Percentiles rank a stretch among this genome's conserved stretches.
These are phyloP conservation scores for Nasturtium officinale DNA, from an alignment of 345 rosid genomes.

Conservation along the genomic window DNA sequence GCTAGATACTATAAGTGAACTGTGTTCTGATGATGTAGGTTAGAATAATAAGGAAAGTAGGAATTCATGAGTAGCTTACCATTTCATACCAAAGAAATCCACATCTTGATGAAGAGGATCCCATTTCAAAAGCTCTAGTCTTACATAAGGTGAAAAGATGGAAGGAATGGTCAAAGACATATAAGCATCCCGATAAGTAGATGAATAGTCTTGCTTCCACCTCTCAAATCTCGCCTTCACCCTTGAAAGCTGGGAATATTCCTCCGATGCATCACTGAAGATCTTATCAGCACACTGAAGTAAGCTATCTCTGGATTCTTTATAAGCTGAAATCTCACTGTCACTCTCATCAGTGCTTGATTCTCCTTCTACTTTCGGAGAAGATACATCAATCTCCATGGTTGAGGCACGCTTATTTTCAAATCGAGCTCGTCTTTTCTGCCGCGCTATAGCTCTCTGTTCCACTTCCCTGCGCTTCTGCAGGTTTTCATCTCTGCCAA, in stretches of 20 bases:
- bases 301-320: slow-evolving; percentile 63
- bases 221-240: slow-evolving; percentile 82
- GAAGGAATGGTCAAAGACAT: slow-evolving; percentile 83
- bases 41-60: slow-evolving; percentile 3
- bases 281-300: slow-evolving; percentile 78
- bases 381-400: slow-evolving; percentile 63
- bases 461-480: slow-evolving; percentile 81
- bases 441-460: slow-evolving; percentile 88
- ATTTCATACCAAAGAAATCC: slow-evolving; percentile 80
- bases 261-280: slow-evolving; percentile 90
- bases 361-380: slow-evolving; percentile 86
- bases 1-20: neutral
- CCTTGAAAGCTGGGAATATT: slow-evolving; percentile 75
- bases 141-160: slow-evolving; percentile 90
- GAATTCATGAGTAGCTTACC: slow-evolving; percentile 50
- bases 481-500: slow-evolving; percentile 86
- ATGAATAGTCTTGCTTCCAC: slow-evolving; percentile 82
- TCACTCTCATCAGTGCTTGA: slow-evolving; percentile 98
- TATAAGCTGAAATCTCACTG: slow-evolving; percentile 78
- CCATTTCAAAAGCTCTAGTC: slow-evolving; percentile 93
- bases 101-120: slow-evolving; percentile 80
- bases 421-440: slow-evolving; percentile 64
- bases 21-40: slow-evolving; percentile 3
- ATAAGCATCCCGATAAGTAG: slow-evolving; percentile 84
- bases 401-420: slow-evolving; percentile 70